Conservation (phyloP, 2,329 filamentous ascomycete species). For the Lasiodiplodia sp. region DNA sequence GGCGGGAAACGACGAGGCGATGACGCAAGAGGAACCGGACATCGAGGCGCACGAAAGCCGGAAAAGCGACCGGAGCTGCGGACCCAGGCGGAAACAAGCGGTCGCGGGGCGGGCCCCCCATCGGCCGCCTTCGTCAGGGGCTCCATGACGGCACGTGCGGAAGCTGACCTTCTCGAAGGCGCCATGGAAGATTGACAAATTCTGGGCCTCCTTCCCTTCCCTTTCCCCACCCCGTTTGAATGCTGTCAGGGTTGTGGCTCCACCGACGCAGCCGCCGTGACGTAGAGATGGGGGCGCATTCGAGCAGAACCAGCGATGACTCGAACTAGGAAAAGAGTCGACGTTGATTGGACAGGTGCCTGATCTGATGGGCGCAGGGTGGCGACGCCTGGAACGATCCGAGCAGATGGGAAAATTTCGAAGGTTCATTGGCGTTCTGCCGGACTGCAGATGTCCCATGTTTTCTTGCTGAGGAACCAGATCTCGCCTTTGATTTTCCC, state of each 20-base stretch:
- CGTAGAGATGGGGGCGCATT: not conserved
- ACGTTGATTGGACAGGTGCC: not conserved
- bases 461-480: not conserved
- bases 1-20: not conserved
- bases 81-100: not conserved
- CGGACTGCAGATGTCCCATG: not conserved
- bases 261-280: constrained; percentile 12
- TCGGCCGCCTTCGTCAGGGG: not conserved
- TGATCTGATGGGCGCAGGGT: not conserved
- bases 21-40: not conserved
- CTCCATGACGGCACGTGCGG: constrained; percentile 3
- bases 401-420: not conserved
- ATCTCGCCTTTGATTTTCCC: not conserved
- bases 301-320: not conserved
- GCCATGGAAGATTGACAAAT: not conserved
- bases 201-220: not conserved
- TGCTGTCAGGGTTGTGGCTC: constrained; percentile 7
- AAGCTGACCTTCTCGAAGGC: constrained; percentile 14
- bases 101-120: not conserved
- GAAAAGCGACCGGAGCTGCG: not conserved
- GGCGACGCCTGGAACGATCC: not conserved
- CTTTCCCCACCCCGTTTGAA: constrained; percentile 1
- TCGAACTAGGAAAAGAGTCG: not conserved
- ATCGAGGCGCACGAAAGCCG: not conserved
- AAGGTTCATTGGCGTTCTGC: not conserved